Conservation (phyloP, 371 early-diverging fungal genomes). For the Syncephalastrum racemosum region DNA sequence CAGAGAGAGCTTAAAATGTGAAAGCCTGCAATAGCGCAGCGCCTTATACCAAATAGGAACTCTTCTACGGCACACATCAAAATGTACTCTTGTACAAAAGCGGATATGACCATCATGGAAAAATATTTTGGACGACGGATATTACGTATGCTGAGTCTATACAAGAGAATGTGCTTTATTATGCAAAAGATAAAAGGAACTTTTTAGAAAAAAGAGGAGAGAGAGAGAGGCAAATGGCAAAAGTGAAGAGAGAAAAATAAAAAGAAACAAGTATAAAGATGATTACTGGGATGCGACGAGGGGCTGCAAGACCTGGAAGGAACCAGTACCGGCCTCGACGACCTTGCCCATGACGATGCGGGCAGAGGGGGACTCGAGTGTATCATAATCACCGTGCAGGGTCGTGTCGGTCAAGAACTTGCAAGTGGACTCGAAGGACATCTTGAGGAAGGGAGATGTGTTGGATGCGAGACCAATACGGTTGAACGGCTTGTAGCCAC, state of each 20-base stretch:
- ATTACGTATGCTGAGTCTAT: constrained; percentile 3
- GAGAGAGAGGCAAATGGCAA: too few species aligned
- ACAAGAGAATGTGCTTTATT: constrained; percentile 3
- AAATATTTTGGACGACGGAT: background rate
- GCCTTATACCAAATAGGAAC: too few species aligned
- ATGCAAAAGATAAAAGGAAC: constrained; percentile 7
- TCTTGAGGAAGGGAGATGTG: constrained; percentile 93
- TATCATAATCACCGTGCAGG: constrained; percentile 87
- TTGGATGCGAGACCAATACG: constrained; percentile 91
- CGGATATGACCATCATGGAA: background rate
- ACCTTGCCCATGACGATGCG: constrained; percentile 94
- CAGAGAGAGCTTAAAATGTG: too few species aligned
- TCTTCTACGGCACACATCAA: too few species aligned
- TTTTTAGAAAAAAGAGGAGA: background rate
- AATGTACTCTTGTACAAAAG: background rate
- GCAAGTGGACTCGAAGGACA: constrained; percentile 97
- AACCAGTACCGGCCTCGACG: constrained; percentile 93
- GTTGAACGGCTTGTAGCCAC: constrained; percentile 97
- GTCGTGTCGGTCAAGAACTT: constrained; percentile 92
- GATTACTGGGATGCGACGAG: constrained; percentile 13
- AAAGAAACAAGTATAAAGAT: background rate
- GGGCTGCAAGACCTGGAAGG: constrained; percentile 85
- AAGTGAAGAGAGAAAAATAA: background rate
- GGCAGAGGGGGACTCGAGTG: constrained; percentile 87
- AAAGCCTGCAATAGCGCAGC: too few species aligned